Evolutionary conservation across 2,329 filamentous ascomycete species (phyloP).

Genomic region (Anisogramma anomala): DNA sequence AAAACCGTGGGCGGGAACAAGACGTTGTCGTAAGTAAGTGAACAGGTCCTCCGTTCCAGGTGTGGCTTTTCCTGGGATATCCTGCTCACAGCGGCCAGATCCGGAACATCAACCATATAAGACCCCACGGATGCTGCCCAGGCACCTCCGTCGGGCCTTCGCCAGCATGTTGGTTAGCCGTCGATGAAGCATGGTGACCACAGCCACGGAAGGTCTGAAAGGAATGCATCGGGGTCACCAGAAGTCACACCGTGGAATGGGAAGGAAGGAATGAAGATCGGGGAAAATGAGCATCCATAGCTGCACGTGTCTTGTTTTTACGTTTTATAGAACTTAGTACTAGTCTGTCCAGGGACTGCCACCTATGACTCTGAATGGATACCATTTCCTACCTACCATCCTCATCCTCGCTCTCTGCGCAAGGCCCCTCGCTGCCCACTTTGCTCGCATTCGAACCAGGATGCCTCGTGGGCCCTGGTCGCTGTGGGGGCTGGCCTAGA

Average conservation of each 20-base stretch:
- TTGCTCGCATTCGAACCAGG: too few relatives aligned
- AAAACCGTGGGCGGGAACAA: constrained; percentile 44
- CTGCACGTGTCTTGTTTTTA: neutral
- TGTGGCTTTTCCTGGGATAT: neutral
- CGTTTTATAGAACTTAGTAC: too few relatives aligned
- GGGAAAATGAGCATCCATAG: neutral
- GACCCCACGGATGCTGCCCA: constrained; percentile 46
- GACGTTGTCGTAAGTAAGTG: constrained; percentile 33
- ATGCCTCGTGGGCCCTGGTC: too few relatives aligned
- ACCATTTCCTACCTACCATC: too few relatives aligned
- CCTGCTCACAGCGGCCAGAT: neutral
- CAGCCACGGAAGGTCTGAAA: constrained; percentile 30
- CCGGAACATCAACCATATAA: constrained; percentile 15
- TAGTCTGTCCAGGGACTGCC: neutral
- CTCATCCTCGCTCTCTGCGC: too few relatives aligned
- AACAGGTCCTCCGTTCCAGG: constrained; percentile 5
- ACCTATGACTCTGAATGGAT: too few relatives aligned
- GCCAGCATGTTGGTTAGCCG: constrained; percentile 35
- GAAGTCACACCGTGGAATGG: constrained; percentile 37
- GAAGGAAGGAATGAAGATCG: constrained; percentile 14
- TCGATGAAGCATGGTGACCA: constrained; percentile 33
- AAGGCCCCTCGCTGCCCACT: too few relatives aligned
- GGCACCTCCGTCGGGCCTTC: constrained; percentile 43
- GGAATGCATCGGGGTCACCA: constrained; percentile 36
- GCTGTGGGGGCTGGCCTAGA: too few relatives aligned